phyloP scores from a whole-genome alignment of 2,329 filamentous ascomycete species.

The Nigrospora oryzae region DNA sequence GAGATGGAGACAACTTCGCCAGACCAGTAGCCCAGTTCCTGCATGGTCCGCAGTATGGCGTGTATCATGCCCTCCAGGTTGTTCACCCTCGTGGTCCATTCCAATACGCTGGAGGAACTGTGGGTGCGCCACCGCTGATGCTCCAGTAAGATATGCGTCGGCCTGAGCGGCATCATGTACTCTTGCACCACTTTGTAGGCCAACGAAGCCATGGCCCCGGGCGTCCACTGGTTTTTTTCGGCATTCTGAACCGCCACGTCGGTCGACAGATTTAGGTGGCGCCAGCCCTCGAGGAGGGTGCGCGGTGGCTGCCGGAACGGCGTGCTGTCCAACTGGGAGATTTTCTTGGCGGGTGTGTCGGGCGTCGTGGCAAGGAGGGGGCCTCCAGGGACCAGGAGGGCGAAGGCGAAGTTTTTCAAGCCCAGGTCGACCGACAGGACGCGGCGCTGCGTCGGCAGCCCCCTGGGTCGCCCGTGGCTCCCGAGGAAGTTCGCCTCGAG shows the following conservation, averaged over 20 bases:
- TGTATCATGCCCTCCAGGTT: constrained; percentile 77
- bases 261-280: constrained; percentile 17
- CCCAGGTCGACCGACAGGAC: constrained; percentile 80
- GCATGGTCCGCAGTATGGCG: constrained; percentile 54
- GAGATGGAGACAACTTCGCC: constrained; percentile 39
- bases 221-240: constrained; percentile 19
- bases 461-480: constrained; percentile 7
- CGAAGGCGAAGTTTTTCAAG: constrained; percentile 72
- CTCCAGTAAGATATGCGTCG: constrained; percentile 64
- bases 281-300: constrained; percentile 23
- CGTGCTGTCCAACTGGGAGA: neutral
- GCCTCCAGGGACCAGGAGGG: constrained; percentile 38
- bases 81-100: constrained; percentile 80
- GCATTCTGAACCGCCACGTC: neutral
- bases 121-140: constrained; percentile 53
- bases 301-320: constrained; percentile 7
- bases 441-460: constrained; percentile 18
- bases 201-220: constrained; percentile 22
- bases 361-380: neutral
- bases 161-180: constrained; percentile 38
- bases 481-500: constrained; percentile 30
- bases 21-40: constrained; percentile 29
- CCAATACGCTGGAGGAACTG: constrained; percentile 57
- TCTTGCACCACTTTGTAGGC: constrained; percentile 22
- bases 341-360: neutral